Percentiles rank a stretch among this genome's conserved stretches.
phyloP scores from a whole-genome alignment of 305 asterid genomes.

The Fraxinus angustifolia region DNA sequence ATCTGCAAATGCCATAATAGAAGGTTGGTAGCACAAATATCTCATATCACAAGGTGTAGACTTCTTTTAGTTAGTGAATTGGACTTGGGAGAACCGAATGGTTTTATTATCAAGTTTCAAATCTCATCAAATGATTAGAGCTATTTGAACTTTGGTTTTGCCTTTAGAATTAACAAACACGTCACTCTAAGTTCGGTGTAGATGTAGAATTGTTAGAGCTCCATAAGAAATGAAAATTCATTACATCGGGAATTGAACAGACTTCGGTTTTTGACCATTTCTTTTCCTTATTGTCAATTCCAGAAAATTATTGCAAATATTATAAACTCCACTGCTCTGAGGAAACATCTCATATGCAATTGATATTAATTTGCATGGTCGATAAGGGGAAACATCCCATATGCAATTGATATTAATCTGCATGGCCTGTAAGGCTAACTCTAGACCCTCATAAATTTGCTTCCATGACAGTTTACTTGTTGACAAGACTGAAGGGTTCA shows the following conservation, averaged over 20 bases:
- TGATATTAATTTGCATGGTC: slow-evolving; percentile 6
- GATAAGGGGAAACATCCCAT: slow-evolving; percentile 6
- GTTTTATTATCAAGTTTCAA: not conserved
- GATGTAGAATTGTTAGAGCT: not conserved
- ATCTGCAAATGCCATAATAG: not conserved
- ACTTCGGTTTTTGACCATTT: not conserved
- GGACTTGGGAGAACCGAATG: not conserved
- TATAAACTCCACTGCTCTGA: not conserved
- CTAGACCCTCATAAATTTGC: slow-evolving; percentile 17
- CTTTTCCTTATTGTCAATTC: not conserved
- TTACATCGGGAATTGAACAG: not conserved
- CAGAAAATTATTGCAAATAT: slow-evolving; percentile 3
- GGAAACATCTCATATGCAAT: slow-evolving; percentile 2
- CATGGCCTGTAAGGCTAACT: slow-evolving; percentile 13
- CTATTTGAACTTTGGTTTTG: not conserved
- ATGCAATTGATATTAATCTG: slow-evolving; percentile 7
- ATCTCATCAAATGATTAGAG: not conserved
- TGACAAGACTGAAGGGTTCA: slow-evolving; percentile 51
- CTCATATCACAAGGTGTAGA: not conserved
- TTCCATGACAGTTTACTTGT: slow-evolving; percentile 50
- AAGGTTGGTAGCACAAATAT: not conserved
- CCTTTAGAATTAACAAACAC: not conserved
- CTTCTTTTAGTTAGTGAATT: not conserved
- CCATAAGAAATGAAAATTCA: not conserved
- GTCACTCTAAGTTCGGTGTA: not conserved